Percentiles rank a stretch among this genome's conserved stretches.
Evolutionary conservation across 352 stramenopile genomes (phyloP).

Genomic region (Aphanomyces stellatus): DNA sequence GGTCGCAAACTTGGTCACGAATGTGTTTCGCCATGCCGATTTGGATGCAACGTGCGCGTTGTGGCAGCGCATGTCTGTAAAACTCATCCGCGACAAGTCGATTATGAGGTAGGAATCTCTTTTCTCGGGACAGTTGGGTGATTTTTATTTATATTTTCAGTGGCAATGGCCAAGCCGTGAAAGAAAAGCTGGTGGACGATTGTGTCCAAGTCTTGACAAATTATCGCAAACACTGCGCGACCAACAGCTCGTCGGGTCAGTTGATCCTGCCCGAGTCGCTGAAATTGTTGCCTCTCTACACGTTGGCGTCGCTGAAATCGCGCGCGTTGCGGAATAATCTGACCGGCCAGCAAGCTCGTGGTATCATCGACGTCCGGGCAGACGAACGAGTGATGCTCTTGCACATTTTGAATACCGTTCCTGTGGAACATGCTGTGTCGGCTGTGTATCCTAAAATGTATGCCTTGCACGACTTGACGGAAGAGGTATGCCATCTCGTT

Average conservation of each 20-base stretch:
- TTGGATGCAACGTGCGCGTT: conserved; percentile 81
- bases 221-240: conserved; percentile 88
- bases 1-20: conserved; percentile 43
- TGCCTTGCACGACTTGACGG: conserved; percentile 75
- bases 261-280: conserved; percentile 89
- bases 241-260: conserved; percentile 83
- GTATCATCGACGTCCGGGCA: conserved; percentile 77
- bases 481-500: conserved; percentile 27
- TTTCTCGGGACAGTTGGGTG: not conserved
- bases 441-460: conserved; percentile 85
- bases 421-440: conserved; percentile 76
- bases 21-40: conserved; percentile 85
- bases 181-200: conserved; percentile 75
- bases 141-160: not conserved
- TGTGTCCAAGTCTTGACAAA: conserved; percentile 84
- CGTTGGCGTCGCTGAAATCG: conserved; percentile 78
- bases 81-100: conserved; percentile 72
- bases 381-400: conserved; percentile 86
- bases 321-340: conserved; percentile 78
- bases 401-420: conserved; percentile 63
- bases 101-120: conserved; percentile 39
- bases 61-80: conserved; percentile 69
- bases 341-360: conserved; percentile 60
- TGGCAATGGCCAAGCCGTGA: conserved; percentile 33
- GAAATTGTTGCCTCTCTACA: conserved; percentile 87